phyloP scores from a whole-genome alignment of 306 rosid species.

The Heteromeles arbutifolia region DNA sequence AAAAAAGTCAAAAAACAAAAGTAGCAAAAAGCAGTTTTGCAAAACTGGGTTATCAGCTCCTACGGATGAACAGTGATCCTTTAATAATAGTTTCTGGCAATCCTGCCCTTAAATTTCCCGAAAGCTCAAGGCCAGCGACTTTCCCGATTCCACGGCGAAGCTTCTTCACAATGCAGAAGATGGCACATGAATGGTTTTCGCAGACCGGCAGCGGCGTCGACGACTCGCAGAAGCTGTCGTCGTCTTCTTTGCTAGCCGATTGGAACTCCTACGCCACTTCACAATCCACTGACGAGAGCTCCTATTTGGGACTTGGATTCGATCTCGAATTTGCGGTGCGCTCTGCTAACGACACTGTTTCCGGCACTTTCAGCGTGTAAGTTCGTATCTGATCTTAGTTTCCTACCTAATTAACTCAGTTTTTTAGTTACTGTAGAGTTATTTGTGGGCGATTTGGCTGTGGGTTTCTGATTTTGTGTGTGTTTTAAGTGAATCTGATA shows the following conservation, averaged over 20 bases:
- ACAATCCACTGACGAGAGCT: conserved; percentile 38
- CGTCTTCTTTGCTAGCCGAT: conserved; percentile 61
- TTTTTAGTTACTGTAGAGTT: not conserved
- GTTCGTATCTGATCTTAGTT: conserved; percentile 12
- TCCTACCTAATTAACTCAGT: not conserved
- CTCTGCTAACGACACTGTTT: conserved; percentile 76
- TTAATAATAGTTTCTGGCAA: too few species aligned
- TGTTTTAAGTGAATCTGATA: not conserved
- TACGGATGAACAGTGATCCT: too few species aligned
- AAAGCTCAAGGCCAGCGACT: too few species aligned
- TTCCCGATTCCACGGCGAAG: not conserved
- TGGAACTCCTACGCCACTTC: conserved; percentile 84
- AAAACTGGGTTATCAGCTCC: too few species aligned
- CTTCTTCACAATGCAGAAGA: conserved; percentile 22
- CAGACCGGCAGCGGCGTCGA: conserved; percentile 27
- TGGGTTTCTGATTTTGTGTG: not conserved
- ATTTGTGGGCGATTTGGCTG: not conserved
- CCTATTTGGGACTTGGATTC: conserved; percentile 44
- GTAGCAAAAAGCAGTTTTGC: too few species aligned
- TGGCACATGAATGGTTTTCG: conserved; percentile 78
- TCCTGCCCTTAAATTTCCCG: too few species aligned
- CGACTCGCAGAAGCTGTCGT: conserved; percentile 28
- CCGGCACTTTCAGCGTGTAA: conserved; percentile 83
- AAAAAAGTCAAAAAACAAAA: accelerated
- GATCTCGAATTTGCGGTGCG: conserved; percentile 90